Base-by-base conservation (phyloP, 305 asterid species). In the Fraxinus platypoda region DNA sequence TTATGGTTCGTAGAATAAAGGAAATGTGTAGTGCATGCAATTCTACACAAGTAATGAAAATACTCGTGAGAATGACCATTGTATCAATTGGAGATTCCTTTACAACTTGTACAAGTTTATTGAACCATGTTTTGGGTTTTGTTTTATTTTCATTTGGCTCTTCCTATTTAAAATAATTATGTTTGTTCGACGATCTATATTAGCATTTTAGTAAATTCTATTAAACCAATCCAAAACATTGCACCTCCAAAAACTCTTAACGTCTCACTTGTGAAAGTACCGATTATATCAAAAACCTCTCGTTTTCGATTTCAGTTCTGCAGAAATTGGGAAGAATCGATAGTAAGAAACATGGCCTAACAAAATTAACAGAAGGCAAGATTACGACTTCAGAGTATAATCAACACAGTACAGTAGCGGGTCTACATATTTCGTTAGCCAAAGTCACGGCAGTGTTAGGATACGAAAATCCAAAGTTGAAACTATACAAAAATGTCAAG, bases 401-500 rank as follows among this genome's bases (percentile, higher is more conserved):
- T 54, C 66, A 54, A 54, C 8, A 54, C 3, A n/a, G 8, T 19
- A 54, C 25, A 6, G 26, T 54, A n/a, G 64, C 11, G 26, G 38
- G 38, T 70, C 21, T 30, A 70, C 38, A 15, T 30, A 70, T 30
- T 68, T 28, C 3, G 38, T 68, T 68, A 7, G 74, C 74, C 34
- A 64, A 25, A 64, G 73, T 66, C n/a, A 25, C 35, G 6, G 19
- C 38, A 15, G 21, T 28, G 41, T 30, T 30, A 70, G 75, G 37
- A 70, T 70, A 12, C 1, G 19, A 28, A 68, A 13, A 68, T 70
- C 21, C 75, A 30, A 70, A 70, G 75, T 70, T 4, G 9, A 70
- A 70, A 30, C 75, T 70, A 70, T 70, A 70, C 75, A 70, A 70
- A 70, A 30, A 70, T 70, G 38, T 30, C 41, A 15, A 70, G 75